phyloP scores from a whole-genome alignment of 2,329 filamentous ascomycete species.

The Colletotrichum eremochloae region DNA sequence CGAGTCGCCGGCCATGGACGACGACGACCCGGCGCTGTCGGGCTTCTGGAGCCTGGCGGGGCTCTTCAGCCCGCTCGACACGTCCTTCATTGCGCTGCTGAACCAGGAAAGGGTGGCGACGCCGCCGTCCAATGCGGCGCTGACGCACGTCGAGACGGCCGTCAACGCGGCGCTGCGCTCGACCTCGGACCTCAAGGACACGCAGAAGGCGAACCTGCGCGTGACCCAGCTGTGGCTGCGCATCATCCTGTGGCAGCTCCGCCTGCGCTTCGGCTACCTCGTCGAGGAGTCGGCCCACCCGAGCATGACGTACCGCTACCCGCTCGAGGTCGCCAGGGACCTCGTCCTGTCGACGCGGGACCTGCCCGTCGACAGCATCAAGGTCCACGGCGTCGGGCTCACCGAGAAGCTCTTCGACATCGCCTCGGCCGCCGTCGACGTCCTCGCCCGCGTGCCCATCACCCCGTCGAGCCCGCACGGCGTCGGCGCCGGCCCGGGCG shows the following conservation, averaged over 20 bases:
- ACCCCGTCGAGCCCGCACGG: slow-evolving; percentile 47
- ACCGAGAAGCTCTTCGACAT: slow-evolving; percentile 63
- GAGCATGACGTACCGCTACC: slow-evolving; percentile 59
- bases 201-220: slow-evolving; percentile 59
- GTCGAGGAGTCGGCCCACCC: slow-evolving; percentile 48
- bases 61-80: slow-evolving; percentile 58
- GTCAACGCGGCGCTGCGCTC: slow-evolving; percentile 55
- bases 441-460: slow-evolving; percentile 57
- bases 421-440: slow-evolving; percentile 59
- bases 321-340: slow-evolving; percentile 57
- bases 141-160: slow-evolving; percentile 53
- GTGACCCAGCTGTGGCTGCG: slow-evolving; percentile 62
- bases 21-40: slow-evolving; percentile 50
- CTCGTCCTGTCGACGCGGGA: slow-evolving; percentile 55
- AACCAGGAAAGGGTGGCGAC: slow-evolving; percentile 54
- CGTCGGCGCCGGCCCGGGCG: slow-evolving; percentile 48
- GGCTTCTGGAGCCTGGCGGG: slow-evolving; percentile 58
- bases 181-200: slow-evolving; percentile 53
- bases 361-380: slow-evolving; percentile 55
- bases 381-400: slow-evolving; percentile 59
- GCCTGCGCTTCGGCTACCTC: slow-evolving; percentile 58
- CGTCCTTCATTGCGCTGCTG: slow-evolving; percentile 56
- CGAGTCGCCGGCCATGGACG: slow-evolving; percentile 51
- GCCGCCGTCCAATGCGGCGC: slow-evolving; percentile 48
- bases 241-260: slow-evolving; percentile 60